Evolutionary conservation across 2,329 filamentous ascomycete genomes (phyloP), one percentile per base, ranked within the genome.

Genomic region (Aspergillus pseudoviridinutans): DNA sequence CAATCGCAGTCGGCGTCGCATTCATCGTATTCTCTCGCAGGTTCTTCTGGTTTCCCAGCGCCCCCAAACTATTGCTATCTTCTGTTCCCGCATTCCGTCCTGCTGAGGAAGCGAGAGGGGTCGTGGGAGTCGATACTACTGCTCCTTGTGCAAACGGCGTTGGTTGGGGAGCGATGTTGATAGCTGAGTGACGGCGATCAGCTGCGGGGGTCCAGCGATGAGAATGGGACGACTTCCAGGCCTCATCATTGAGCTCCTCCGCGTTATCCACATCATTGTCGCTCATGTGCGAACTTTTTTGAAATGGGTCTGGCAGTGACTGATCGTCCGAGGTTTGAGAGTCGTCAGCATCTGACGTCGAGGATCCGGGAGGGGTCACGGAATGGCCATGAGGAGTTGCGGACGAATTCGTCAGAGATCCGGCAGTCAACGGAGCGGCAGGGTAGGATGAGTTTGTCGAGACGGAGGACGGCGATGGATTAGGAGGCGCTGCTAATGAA

Each of bases 231-330:
- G 44, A 7, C 32, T 46, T 20, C 46, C 52, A 44, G 3, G 27
- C 17, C 24, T 35, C 20, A 35, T 38, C 27, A 24, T 14, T n/a
- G 22, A 50, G 20, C 24, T 8, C 20, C 10, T n/a, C 27, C 4
- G 9, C 44, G 6, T 28, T 51, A 4, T 64, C 60, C 24, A 41
- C 50, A 22, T 70, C 67, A 56, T 66, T 62, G 51, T 70, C 68
- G 49, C 63, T 68, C 47, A 60, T 56, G 44, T 67, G 63, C 38
- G 64, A 58, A 54, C 70, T 69, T 47, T 69, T 68, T 55, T 72
- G 68, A 64, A 79, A 78, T 0, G 75, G 76, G 61, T 78, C 71
- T n/a, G 58, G 60, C 6, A 56, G 55, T 24, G 69, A 67, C 42
- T 69, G 70, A 35, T 75, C 69, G 50, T 72, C 70, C 6, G 69